Base-by-base conservation (phyloP, 345 rosid species). In the Schrenkiella parvula region DNA sequence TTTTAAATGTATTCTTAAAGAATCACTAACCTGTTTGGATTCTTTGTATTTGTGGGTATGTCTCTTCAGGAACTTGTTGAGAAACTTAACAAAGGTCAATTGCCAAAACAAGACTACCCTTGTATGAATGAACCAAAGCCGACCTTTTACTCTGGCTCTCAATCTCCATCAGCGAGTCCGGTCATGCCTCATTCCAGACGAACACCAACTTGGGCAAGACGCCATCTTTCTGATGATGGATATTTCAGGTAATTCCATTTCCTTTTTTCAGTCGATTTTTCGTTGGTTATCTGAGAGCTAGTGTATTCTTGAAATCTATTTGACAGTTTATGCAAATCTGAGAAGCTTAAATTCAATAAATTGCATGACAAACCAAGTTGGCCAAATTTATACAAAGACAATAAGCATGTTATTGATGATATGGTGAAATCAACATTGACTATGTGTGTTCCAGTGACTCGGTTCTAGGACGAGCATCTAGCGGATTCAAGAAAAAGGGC, bases 121-220 rank as follows among this genome's bases (percentile, higher is more conserved):
- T 91, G 88, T 65, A 81, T 91, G 93, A 91, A 89, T 37, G 97
- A 88, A 66, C 99, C 97, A n/a, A 91, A 86, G 76, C 83, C 90
- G 51, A 82, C 85, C 41, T 84, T 86, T 75, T 86, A 87, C 50
- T 86, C 86, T 51, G 82, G 84, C 62, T 81, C 87, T 44, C 86
- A 44, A 1, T 66, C 86, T 75, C 70, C 87, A 57, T 60, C 89
- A 62, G 37, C 69, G 48, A 70, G 74, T 55, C 79, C 83, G 18
- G 58, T 77, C 64, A 83, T 87, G 38, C 84, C 85, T 67, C 86
- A 88, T 73, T 89, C 96, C 31, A 85, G 89, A 77, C 81, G 96
- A 77, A 87, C 93, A 44, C 78, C 99, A 12, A 95, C 98, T 9
- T 84, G 88, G 88, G 88, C 88, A 42, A 82, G 75, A 32, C 80